Evolutionary conservation across 352 stramenopile species (phyloP), one percentile per base, ranked within the genome.

Genomic region (Globisporangium yorkense): DNA sequence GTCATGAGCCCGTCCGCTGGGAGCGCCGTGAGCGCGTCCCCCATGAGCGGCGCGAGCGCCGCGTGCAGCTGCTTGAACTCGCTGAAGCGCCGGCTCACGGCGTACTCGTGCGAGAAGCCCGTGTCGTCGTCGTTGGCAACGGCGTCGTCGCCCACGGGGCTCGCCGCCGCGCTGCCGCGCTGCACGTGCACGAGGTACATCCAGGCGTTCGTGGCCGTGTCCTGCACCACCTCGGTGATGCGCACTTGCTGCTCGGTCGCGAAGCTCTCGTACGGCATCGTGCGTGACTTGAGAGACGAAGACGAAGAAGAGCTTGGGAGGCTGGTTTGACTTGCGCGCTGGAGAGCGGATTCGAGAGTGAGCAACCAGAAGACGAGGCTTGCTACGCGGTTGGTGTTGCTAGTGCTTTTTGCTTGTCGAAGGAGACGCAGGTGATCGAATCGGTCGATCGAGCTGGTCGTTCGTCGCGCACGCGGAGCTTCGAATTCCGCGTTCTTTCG

Each of bases 231-330:
- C n/a, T 80, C 72, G 37, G 76, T 79, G 70, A 89, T 89, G 48
- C 71, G 61, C 43, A 83, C 77, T 52, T 77, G 71, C 51, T 89
- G 75, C 61, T 77, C 74, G 31, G 71, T 80, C 47, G 74, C 77
- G 61, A 89, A 89, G 70, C 80, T 89, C 61, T 89, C 80, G 80
- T 89, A 89, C 33, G 77, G 77, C 80, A 89, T 89, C 39, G 41
- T 54, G 20, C 10, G 39, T 47, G 39, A 5, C 35, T 18, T 43
- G 41, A 35, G 24, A 27, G 24, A 27, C 24, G 24, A 27, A 27
- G 24, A 27, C 24, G 24, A 27, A 27, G 24, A 27, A 27, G 24
- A 27, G 24, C 24, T 37, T 37, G 33, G 33, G 33, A 37, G 33
- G 5, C 33, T 57, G 37, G 35, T 7, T 52, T 44, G 48, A 7